Evolutionary conservation across 495 filamentous ascomycete genomes (phyloP), one percentile per base, ranked within the genome.

Genomic region (Neohortaea acidophila): DNA sequence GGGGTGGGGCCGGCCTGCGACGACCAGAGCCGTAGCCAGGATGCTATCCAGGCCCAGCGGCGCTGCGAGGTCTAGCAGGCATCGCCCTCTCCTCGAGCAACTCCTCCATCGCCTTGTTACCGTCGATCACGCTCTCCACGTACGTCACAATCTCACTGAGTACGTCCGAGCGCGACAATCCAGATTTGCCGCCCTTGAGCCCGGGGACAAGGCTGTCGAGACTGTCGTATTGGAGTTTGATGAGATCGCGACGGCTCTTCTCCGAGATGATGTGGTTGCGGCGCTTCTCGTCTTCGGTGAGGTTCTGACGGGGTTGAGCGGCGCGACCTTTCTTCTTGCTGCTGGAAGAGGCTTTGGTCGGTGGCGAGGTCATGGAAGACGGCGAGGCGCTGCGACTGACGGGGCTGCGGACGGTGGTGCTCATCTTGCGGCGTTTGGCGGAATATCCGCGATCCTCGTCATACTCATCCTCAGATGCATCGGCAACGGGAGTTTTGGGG

Each of bases 221-320:
- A 28, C 81, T 72, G 12, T 82, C 77, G 41, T 84, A 92, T 0
- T 79, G 80, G 44, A 77, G 64, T 47, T 77, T 70, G 48, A 91
- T 89, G 13, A 79, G 59, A 22, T 77, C 75, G 38, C 85, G 68
- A 31, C 85, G 71, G 53, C 83, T 85, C 57, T 87, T 78, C 56
- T 94, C 85, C 27, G 83, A 89, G 33, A 71, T 65, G 48, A 92
- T 89, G 56, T 94, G 85, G 43, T 92, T 89, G 42, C 72, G 72
- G 30, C 82, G 64, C 59, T 89, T 91, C 53, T 92, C 77, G 38
- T 79, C 77, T 42, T 84, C 79, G 0, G 75, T 77, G 21, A 94
- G 65, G 3, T 3, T 6, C 7, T 27, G 4, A 25, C 36, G 36
- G 3, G 2, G 5, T 1, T 15, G 5, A n/a, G 22, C 18, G 3